Evolutionary conservation across 2,329 filamentous ascomycete species (phyloP), one percentile per base, ranked within the genome.

Genomic region (Colletotrichum spaethianum): DNA sequence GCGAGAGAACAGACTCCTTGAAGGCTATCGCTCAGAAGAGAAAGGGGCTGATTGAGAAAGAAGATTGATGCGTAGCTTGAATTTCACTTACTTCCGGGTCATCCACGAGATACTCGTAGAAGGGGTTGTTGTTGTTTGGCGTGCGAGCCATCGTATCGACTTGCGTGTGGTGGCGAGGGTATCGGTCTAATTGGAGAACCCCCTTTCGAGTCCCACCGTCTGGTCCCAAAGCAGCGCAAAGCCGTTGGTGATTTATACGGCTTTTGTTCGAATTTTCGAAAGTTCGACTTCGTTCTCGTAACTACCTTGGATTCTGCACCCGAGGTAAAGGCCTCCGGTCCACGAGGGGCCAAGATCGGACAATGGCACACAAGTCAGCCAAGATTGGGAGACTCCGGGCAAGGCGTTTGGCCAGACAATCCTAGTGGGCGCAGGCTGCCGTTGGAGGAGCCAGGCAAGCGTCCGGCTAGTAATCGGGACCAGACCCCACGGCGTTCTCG

Each of bases 91-190:
- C 70, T 55, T 72, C 65, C 28, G 60, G 53, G 20, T 70, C 53
- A 38, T 72, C 53, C 53, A 69, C 66, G 46, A 70, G 66, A 55
- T 70, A 70, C 33, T 72, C 70, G 65, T 70, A 64, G 26, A 72
- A 69, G 16, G 59, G 20, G n/a, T 20, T 55, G 65, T 48, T 56
- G 36, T 69, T 55, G 44, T 57, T 68, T n/a, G 70, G 66, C 53
- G 44, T 59, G 46, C 63, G 46, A 26, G 59, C 60, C 70, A 72
- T 72, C 53, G 55, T 69, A 55, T 62, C 42, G 65, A 56, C 33
- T 61, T 63, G 28, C 60, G 44, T 4, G 44, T 38, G 66, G 7
- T 48, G 53, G 46, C 38, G 52, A 33, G 23, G 44, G 38, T 16
- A 53, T 60, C 56, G 59, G 14, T 11, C 48, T 40, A 65, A 38